phyloP scores from a whole-genome alignment of 2,329 filamentous ascomycete genomes.

The Didymosphaeria variabile region DNA sequence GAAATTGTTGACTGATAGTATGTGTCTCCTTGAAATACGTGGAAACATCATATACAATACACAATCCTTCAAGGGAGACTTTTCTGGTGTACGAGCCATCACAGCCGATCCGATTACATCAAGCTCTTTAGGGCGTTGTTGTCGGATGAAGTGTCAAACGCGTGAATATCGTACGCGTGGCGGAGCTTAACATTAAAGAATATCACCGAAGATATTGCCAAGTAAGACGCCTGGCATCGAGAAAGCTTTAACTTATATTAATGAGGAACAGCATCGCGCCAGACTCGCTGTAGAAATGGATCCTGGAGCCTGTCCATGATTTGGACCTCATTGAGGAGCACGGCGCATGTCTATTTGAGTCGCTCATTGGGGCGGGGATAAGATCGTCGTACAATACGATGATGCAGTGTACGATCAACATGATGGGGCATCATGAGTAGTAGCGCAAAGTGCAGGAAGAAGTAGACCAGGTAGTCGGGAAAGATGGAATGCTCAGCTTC shows the following conservation, averaged over 20 bases:
- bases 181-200: too few species aligned
- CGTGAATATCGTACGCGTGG: too few species aligned
- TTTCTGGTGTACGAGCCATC: too few species aligned
- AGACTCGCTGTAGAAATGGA: conserved; percentile 1
- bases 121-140: too few species aligned
- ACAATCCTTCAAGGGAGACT: too few species aligned
- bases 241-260: neutral
- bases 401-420: conserved; percentile 1
- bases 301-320: neutral
- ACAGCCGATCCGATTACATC: too few species aligned
- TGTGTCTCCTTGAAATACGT: too few species aligned
- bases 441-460: conserved; percentile 8
- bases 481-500: neutral
- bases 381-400: conserved; percentile 2
- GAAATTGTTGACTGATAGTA: too few species aligned
- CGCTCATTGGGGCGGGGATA: neutral
- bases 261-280: neutral
- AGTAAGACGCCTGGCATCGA: too few species aligned
- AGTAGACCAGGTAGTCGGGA: conserved; percentile 1
- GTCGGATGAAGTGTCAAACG: too few species aligned
- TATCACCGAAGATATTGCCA: too few species aligned
- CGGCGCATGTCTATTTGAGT: neutral
- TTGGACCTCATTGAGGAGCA: conserved; percentile 3
- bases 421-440: conserved; percentile 5
- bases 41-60: too few species aligned